Evolutionary conservation across 2,329 filamentous ascomycete species (phyloP), one percentile per base, ranked within the genome.

Genomic region (Colletotrichum acutatum): DNA sequence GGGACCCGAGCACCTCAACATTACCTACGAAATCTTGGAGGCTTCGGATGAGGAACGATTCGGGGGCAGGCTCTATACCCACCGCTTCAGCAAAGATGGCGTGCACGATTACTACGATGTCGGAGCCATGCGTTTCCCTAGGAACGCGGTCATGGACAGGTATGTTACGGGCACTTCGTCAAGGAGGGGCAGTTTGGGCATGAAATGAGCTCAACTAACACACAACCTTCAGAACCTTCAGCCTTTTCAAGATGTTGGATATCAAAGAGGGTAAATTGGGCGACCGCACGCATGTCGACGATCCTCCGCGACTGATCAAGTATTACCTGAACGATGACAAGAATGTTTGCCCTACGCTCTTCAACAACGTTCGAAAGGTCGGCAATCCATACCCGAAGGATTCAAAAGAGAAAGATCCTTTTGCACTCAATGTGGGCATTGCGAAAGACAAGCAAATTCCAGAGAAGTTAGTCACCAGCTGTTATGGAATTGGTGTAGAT

Each of bases 61-160:
- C 22, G 83, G 83, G 52, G 82, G 83, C 5, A 76, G 82, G 14
- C 49, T 82, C 5, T 82, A 78, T 59, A 83, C 83, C 0, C 76
- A 83, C 68, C 49, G 77, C 14, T 83, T 84, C 64, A 76, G 67
- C 57, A 60, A 78, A 1, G 49, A 66, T 5, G 42, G 37, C 8
- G n/a, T 30, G 1, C 80, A 83, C 62, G 78, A 83, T 72, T 85
- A 85, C 72, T 84, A 83, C 64, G 83, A 85, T 72, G 75, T 84
- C 42, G 83, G 83, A 0, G 83, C 83, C 5, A 84, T 84, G 83
- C 75, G 83, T 19, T 83, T 79, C 68, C 83, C 83, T 0, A 49
- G 81, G 5, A 83, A 78, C 34, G 56, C 72, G 5, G 75, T 76
- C 62, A 83, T 81, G 82, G 32, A 71, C 5, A 49, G 54, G 54